Evolutionary conservation across 352 stramenopile species (phyloP).

Genomic region (Globisporangium cederbergense): DNA sequence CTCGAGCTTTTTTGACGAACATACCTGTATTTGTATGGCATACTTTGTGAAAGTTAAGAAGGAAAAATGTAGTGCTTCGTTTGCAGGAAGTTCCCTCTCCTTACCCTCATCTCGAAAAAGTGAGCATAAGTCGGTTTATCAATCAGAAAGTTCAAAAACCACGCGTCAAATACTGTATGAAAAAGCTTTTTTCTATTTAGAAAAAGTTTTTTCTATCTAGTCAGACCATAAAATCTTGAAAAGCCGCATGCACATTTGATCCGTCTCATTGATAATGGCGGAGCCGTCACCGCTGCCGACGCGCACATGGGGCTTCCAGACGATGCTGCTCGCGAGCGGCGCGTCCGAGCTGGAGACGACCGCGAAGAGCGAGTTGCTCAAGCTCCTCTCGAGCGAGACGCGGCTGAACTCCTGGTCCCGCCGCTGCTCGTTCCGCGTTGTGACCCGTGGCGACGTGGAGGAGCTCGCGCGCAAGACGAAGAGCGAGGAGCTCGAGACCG

Average conservation of each 20-base stretch:
- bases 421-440: conserved; percentile 40
- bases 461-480: conserved; percentile 19
- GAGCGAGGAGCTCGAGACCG: conserved; percentile 10
- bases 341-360: conserved; percentile 27
- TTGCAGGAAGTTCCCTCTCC: no score
- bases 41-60: no score
- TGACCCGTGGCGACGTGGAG: conserved; percentile 37
- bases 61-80: no score
- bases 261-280: neutral
- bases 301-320: conserved; percentile 44
- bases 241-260: neutral
- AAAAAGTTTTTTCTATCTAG: no score
- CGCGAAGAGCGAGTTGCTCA: conserved; percentile 28
- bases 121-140: no score
- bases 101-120: no score
- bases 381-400: conserved; percentile 20
- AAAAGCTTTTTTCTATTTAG: no score
- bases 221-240: neutral
- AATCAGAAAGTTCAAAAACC: no score
- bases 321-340: conserved; percentile 42
- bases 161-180: no score
- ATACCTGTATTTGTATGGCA: no score
- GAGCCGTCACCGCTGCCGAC: neutral
- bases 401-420: conserved; percentile 26
- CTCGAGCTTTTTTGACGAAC: no score